Percentiles rank a stretch among this genome's conserved stretches.
These are phyloP conservation scores for Trametes sanguinea DNA, from an alignment of 768 basidiomycete species.

Conservation along the genomic window DNA sequence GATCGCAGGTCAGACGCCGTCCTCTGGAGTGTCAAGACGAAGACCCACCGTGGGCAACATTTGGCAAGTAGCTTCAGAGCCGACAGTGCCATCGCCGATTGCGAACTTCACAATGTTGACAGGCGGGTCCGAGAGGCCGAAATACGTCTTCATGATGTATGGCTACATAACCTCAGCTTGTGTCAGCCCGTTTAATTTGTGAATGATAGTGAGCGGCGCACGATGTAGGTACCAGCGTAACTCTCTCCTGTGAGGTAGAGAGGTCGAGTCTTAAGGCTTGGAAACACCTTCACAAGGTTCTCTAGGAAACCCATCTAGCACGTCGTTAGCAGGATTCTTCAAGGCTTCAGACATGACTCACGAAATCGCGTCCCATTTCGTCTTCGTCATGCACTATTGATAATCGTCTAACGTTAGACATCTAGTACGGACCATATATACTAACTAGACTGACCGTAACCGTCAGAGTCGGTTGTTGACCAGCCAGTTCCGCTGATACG, in stretches of 20 bases:
- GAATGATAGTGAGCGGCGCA: constrained; percentile 26
- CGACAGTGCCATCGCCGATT: constrained; percentile 69
- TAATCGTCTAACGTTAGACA: background rate
- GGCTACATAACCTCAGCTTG: constrained; percentile 44
- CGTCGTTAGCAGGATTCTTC: background rate
- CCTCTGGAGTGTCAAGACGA: background rate
- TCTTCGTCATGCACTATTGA: constrained; percentile 48
- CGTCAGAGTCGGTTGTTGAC: constrained; percentile 61
- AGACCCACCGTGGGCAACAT: constrained; percentile 55
- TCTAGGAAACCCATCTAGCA: constrained; percentile 67
- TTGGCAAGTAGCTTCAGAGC: constrained; percentile 51
- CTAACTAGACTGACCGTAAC: constrained; percentile 43
- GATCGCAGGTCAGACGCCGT: background rate
- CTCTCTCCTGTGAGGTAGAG: constrained; percentile 72
- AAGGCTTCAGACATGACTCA: constrained; percentile 30
- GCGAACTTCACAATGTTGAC: constrained; percentile 67
- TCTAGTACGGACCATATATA: background rate
- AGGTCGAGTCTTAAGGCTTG: constrained; percentile 64
- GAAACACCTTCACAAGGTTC: constrained; percentile 77
- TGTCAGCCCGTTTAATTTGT: background rate
- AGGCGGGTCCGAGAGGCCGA: constrained; percentile 61
- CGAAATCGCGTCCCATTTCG: constrained; percentile 58
- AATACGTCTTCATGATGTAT: constrained; percentile 75
- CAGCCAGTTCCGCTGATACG: constrained; percentile 55
- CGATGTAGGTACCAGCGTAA: constrained; percentile 75